These are phyloP conservation scores for Ophiostoma sp. DNA, from an alignment of 2,329 filamentous ascomycete genomes.

Conservation along the genomic window DNA sequence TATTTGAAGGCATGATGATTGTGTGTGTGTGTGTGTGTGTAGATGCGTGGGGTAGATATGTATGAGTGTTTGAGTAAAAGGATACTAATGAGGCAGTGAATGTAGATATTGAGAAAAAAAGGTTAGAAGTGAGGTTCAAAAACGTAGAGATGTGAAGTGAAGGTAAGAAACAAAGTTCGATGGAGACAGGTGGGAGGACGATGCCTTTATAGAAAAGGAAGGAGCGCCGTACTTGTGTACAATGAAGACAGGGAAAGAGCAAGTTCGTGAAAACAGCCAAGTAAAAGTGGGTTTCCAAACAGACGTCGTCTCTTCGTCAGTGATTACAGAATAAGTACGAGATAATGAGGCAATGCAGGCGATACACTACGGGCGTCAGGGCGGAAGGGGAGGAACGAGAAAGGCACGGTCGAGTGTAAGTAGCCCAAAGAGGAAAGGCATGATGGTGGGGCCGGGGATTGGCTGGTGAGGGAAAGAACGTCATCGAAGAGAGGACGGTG, in stretches of 20 bases:
- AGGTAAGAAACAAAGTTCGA: too few relatives aligned
- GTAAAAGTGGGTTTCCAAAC: not conserved
- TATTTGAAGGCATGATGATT: slow-evolving; percentile 22
- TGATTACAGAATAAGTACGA: not conserved
- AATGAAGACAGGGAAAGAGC: slow-evolving; percentile 2
- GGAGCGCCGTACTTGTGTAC: not conserved
- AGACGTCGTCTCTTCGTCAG: not conserved
- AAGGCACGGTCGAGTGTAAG: not conserved
- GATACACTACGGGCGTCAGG: not conserved
- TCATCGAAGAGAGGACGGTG: slow-evolving; percentile 11
- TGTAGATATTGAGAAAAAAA: not conserved
- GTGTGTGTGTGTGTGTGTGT: not conserved
- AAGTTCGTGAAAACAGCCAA: slow-evolving; percentile 11
- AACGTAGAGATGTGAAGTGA: not conserved
- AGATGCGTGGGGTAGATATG: not conserved
- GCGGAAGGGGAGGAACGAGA: not conserved
- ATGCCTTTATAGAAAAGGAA: slow-evolving; percentile 14
- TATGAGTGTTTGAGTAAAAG: too few relatives aligned
- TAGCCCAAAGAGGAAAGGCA: slow-evolving; percentile 12
- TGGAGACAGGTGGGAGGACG: not conserved
- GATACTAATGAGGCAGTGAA: too few relatives aligned
- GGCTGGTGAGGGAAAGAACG: not conserved
- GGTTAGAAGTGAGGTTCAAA: not conserved
- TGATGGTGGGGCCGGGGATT: not conserved
- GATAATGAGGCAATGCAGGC: slow-evolving; percentile 10